Evolutionary conservation across 768 basidiomycete species (phyloP).

Genomic region (Pleurotus tuoliensis): DNA sequence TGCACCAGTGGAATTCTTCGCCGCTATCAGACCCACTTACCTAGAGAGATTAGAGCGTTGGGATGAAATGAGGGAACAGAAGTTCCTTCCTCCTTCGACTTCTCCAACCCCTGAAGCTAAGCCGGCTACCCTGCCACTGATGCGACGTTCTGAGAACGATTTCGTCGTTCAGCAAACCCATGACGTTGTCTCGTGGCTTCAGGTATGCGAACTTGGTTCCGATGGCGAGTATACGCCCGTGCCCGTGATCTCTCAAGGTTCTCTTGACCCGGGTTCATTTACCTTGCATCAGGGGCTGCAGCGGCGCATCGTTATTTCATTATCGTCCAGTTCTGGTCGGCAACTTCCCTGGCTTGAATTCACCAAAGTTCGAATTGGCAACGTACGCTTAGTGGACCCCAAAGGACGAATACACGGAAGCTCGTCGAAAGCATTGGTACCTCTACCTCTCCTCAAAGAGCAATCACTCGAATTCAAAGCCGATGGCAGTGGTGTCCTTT

Average conservation of each 20-base stretch:
- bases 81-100: conserved; percentile 36
- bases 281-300: conserved; percentile 92
- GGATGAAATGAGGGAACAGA: conserved; percentile 89
- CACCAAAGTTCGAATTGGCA: conserved; percentile 71
- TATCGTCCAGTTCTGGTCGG: conserved; percentile 85
- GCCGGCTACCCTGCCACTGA: conserved; percentile 50
- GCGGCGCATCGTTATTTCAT: conserved; percentile 67
- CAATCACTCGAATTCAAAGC: conserved; percentile 72
- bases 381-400: conserved; percentile 79
- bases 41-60: conserved; percentile 86
- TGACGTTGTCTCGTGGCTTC: conserved; percentile 86
- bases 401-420: conserved; percentile 82
- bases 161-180: conserved; percentile 85
- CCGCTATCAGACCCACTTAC: conserved; percentile 75
- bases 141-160: conserved; percentile 92
- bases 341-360: conserved; percentile 87
- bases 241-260: conserved; percentile 71
- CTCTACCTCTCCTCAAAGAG: conserved; percentile 70
- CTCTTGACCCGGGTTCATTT: conserved; percentile 81
- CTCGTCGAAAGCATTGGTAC: conserved; percentile 64
- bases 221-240: conserved; percentile 83
- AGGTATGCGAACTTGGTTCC: conserved; percentile 82
- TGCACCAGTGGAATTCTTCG: conserved; percentile 90
- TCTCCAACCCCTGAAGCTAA: conserved; percentile 35
- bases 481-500: conserved; percentile 76